Base-by-base conservation (phyloP, 2,329 filamentous ascomycete genomes). In the Penicillium sp. region DNA sequence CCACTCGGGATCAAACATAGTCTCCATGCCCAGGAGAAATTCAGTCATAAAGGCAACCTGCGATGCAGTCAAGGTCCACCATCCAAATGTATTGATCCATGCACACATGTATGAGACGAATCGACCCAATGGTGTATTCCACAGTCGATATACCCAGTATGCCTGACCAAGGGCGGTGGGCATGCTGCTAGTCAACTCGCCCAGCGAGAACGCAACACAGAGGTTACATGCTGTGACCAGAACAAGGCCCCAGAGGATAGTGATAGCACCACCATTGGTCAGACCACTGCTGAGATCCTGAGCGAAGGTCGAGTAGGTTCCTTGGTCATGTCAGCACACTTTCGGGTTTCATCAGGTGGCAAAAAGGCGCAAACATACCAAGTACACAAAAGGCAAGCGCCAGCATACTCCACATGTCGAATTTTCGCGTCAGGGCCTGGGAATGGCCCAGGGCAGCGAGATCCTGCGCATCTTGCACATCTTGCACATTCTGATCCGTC, bases 41-140 rank as follows among this genome's bases (percentile, higher is more conserved):
- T 83, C 77, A 3, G 81, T 80, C 82, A 85, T 84, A 64, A 86
- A 85, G 13, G 82, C 82, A 25, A 81, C 76, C 58, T 83, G 80
- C 1, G 81, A 84, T 0, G 83, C 83, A 0, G 80, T 81, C 57
- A 85, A 68, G 0, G 82, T 80, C 77, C 82, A 83, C 83, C 83
- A 86, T 13, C 83, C 83, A 57, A 84, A 84, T 0, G 79, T 83
- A 68, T 85, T 85, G 65, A 85, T 83, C 82, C 82, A 85, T 2
- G 83, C 83, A 61, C 82, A 83, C 70, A 85, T 77, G 64, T 85
- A 86, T 1, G 81, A 83, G 4, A 70, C 65, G 59, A 84, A 82
- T 1, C 83, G 77, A 1, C 82, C 83, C 0, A 64, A 44, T 0
- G 68, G 70, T 15, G 66, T 64, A 57, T 69, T 48, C 75, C 78